Evolutionary conservation across 306 rosid species (phyloP).

Genomic region (Inga leiocalycina): DNA sequence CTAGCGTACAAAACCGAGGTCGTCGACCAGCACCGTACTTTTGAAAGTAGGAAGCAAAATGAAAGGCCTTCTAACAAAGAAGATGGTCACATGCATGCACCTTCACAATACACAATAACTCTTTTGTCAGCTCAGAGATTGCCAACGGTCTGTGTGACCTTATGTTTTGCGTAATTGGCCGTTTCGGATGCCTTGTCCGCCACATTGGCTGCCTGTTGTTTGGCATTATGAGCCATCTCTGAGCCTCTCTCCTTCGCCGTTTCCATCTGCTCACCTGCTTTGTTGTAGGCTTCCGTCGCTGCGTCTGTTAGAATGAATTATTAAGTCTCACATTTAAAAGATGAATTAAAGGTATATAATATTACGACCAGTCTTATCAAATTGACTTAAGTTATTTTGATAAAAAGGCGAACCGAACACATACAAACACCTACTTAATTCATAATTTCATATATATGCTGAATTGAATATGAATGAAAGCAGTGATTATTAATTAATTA

Average conservation of each 20-base stretch:
- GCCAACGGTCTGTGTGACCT: background rate
- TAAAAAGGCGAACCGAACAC: too few species aligned
- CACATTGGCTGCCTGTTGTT: background rate
- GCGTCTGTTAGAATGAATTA: background rate
- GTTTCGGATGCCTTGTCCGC: background rate
- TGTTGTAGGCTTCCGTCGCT: background rate
- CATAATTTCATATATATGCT: too few species aligned
- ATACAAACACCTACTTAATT: too few species aligned
- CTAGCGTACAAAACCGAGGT: background rate
- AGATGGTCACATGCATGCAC: background rate
- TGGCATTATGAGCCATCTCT: constrained; percentile 28
- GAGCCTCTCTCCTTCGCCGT: constrained; percentile 36
- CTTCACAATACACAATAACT: background rate
- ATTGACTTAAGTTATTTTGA: too few species aligned
- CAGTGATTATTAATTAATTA: background rate
- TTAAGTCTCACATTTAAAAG: too few species aligned
- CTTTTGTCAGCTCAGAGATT: background rate
- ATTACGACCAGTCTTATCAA: too few species aligned
- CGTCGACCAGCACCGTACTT: background rate
- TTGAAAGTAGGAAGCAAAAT: background rate
- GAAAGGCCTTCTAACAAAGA: background rate
- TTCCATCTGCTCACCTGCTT: constrained; percentile 17
- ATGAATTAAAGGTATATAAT: too few species aligned
- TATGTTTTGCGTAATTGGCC: background rate
- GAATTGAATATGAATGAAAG: too few species aligned